These are phyloP conservation scores for Boletus smithii DNA, from an alignment of 1,284 basidiomycete genomes.

Conservation along the genomic window DNA sequence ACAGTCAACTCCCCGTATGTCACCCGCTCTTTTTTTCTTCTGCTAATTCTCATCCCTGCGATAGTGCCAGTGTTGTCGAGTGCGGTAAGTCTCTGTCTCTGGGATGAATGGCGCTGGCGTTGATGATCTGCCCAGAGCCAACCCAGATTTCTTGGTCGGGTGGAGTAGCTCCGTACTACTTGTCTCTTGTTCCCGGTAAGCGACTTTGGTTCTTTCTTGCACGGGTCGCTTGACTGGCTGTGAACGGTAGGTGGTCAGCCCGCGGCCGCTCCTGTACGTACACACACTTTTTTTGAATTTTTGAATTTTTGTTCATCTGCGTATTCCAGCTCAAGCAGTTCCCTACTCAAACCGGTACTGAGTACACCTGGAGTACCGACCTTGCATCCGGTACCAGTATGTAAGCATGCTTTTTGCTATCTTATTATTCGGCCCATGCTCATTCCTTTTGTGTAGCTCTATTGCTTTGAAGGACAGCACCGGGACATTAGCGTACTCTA, in stretches of 20 bases:
- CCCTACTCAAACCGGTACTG: constrained; percentile 42
- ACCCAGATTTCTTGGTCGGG: constrained; percentile 53
- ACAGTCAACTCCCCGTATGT: constrained; percentile 67
- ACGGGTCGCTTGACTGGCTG: neutral
- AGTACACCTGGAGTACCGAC: constrained; percentile 63
- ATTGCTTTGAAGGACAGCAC: constrained; percentile 56
- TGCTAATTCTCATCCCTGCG: neutral
- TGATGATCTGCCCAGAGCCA: constrained; percentile 47
- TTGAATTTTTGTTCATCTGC: neutral
- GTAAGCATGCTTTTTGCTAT: constrained; percentile 36
- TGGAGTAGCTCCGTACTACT: constrained; percentile 60
- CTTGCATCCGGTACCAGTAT: constrained; percentile 49
- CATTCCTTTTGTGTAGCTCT: constrained; percentile 40
- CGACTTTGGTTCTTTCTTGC: fast-evolving
- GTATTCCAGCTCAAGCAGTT: constrained; percentile 52
- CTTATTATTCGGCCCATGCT: neutral
- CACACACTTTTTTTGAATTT: too few species aligned
- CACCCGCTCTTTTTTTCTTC: constrained; percentile 10
- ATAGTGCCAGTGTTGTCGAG: constrained; percentile 41
- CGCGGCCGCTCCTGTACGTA: constrained; percentile 47
- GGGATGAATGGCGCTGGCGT: neutral
- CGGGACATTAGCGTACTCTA: constrained; percentile 55
- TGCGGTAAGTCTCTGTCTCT: constrained; percentile 47
- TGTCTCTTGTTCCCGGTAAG: constrained; percentile 64
- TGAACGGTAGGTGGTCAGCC: constrained; percentile 51